These are phyloP conservation scores for Termitomyces sp. DNA, from an alignment of 768 basidiomycete genomes.

Conservation along the genomic window DNA sequence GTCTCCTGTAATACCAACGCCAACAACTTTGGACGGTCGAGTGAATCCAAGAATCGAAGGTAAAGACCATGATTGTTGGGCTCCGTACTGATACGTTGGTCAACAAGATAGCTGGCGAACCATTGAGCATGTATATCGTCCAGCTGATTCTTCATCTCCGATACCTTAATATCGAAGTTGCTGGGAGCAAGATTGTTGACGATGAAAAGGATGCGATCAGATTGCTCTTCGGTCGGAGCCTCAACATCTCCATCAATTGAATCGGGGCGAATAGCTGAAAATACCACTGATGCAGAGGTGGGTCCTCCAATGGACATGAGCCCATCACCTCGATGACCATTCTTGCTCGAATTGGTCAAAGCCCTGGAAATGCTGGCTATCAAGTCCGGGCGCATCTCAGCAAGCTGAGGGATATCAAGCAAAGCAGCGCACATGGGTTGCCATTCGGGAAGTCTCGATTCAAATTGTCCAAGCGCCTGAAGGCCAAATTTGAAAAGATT, in stretches of 20 bases:
- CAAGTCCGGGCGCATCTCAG: slow-evolving; percentile 82
- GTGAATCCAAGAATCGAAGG: slow-evolving; percentile 84
- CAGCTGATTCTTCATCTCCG: slow-evolving; percentile 83
- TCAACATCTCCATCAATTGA: slow-evolving; percentile 53
- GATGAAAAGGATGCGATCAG: slow-evolving; percentile 95
- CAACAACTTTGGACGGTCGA: slow-evolving; percentile 62
- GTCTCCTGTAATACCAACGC: slow-evolving; percentile 93
- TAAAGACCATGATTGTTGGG: slow-evolving; percentile 97
- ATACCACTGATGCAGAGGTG: slow-evolving; percentile 44
- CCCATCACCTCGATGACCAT: slow-evolving; percentile 34
- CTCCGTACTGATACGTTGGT: slow-evolving; percentile 92
- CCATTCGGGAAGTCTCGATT: slow-evolving; percentile 86
- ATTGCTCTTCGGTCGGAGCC: slow-evolving; percentile 78
- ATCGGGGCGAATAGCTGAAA: slow-evolving; percentile 78
- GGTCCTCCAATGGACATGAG: slow-evolving; percentile 23
- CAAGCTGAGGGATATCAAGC: slow-evolving; percentile 79
- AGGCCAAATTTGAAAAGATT: slow-evolving; percentile 95
- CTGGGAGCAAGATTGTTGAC: slow-evolving; percentile 95
- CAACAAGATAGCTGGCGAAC: slow-evolving; percentile 98
- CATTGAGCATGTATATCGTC: slow-evolving; percentile 82
- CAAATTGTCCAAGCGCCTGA: slow-evolving; percentile 85
- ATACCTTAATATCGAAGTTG: slow-evolving; percentile 86
- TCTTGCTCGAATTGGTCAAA: slow-evolving; percentile 49
- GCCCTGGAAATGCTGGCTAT: slow-evolving; percentile 66
- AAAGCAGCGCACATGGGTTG: slow-evolving; percentile 88